Evolutionary conservation across 768 basidiomycete species (phyloP), one percentile per base, ranked within the genome.

Genomic region (Rhizopogon salebrosus): DNA sequence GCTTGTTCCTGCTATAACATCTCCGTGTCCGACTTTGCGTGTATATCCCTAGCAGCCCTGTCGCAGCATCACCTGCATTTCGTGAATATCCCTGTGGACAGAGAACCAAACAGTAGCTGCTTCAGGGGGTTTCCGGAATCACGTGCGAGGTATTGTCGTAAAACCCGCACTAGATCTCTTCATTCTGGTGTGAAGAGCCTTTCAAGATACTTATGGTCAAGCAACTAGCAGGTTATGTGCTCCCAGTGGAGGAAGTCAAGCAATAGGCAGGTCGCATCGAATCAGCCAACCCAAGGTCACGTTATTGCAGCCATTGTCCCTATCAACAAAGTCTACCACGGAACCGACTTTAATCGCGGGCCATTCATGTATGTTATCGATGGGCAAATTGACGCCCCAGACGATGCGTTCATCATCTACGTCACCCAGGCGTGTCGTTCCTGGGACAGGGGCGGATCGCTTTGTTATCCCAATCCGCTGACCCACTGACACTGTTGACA

Each of bases 1-100:
- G 77, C 62, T 42, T 82, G 78, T 0, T 90, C 93, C 65, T 97
- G 92, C 48, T 79, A 80, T 36, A 82, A 74, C 36, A 97, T 75
- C 75, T 85, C 84, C 39, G 75, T 79, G 68, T 93, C 93, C 53
- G 91, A 71, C 27, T 42, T 66, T n/a, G n/a, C n/a, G n/a, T n/a
- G n/a, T n/a, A n/a, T n/a, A n/a, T n/a, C n/a, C n/a, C n/a, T n/a
- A n/a, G n/a, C n/a, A n/a, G n/a, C n/a, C n/a, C 66, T 36, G 59
- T 70, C 6, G 65, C 63, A 0, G 64, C 70, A 3, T 74, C 71
- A n/a, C n/a, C n/a, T n/a, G n/a, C n/a, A n/a, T n/a, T n/a, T n/a
- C n/a, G n/a, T n/a, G n/a, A n/a, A n/a, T n/a, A n/a, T n/a, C n/a
- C n/a, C n/a, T n/a, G n/a, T n/a, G n/a, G n/a, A n/a, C n/a, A n/a